Conservation (phyloP, 495 filamentous ascomycete genomes). For the Amphirosellinia nigrospora region DNA sequence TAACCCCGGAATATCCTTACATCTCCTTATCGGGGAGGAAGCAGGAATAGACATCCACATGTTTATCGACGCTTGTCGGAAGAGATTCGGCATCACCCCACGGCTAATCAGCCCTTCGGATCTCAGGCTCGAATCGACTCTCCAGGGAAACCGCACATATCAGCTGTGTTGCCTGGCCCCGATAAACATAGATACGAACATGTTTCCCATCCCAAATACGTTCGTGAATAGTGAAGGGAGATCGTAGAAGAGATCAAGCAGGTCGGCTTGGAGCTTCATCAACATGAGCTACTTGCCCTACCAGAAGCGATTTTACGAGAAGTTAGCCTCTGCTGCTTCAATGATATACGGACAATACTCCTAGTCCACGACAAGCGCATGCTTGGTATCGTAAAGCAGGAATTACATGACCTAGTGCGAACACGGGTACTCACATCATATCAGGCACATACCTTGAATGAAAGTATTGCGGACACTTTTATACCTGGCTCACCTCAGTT, state of each 20-base stretch:
- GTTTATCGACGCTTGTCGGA: slow-evolving; percentile 32
- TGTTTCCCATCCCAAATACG: slow-evolving; percentile 15
- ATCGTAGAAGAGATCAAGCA: slow-evolving; percentile 47
- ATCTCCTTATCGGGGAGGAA: slow-evolving; percentile 46
- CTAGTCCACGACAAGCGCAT: slow-evolving; percentile 56
- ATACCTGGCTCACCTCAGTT: slow-evolving; percentile 36
- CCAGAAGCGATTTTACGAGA: slow-evolving; percentile 39
- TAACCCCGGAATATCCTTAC: slow-evolving; percentile 34
- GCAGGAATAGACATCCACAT: slow-evolving; percentile 44
- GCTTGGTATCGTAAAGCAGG: slow-evolving; percentile 49
- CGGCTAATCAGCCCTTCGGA: slow-evolving; percentile 26
- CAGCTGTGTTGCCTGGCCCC: slow-evolving; percentile 38
- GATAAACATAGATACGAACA: not conserved
- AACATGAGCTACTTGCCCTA: slow-evolving; percentile 45
- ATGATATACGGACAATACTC: slow-evolving; percentile 52
- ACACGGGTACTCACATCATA: slow-evolving; percentile 33
- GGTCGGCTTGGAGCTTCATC: slow-evolving; percentile 51
- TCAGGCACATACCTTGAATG: slow-evolving; percentile 38
- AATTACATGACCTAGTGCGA: slow-evolving; percentile 41
- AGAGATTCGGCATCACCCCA: slow-evolving; percentile 31
- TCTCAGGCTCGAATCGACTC: slow-evolving; percentile 29
- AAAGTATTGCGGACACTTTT: slow-evolving; percentile 30
- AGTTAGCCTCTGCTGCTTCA: slow-evolving; percentile 44
- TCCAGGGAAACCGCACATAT: slow-evolving; percentile 23
- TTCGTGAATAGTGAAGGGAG: slow-evolving; percentile 34